A percentile compares a stretch with the other conserved stretches of the same genome.
Evolutionary conservation across 768 basidiomycete species (phyloP).

Genomic region (Megacollybia marginata): DNA sequence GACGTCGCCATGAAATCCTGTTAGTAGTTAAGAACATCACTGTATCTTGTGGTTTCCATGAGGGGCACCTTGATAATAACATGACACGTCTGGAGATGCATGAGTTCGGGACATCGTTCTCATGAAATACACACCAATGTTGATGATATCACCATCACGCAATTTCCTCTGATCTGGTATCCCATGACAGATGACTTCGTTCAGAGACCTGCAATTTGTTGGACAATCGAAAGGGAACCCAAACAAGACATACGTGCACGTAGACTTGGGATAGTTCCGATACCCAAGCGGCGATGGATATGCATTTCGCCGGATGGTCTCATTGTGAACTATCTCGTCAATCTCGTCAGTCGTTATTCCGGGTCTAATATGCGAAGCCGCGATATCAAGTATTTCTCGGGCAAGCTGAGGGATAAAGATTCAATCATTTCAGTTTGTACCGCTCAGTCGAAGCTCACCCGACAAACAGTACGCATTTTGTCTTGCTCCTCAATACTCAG

Average conservation of each 20-base stretch:
- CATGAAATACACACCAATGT: constrained; percentile 55
- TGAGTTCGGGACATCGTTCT: not conserved
- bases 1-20: constrained; percentile 87
- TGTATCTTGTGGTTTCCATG: constrained; percentile 3
- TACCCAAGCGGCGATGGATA: constrained; percentile 96
- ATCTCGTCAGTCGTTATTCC: constrained; percentile 95
- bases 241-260: constrained; percentile 70
- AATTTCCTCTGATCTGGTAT: constrained; percentile 84
- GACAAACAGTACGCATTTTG: constrained; percentile 82
- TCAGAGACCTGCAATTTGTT: constrained; percentile 57
- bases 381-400: constrained; percentile 86
- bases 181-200: constrained; percentile 96
- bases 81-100: constrained; percentile 52
- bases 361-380: constrained; percentile 76
- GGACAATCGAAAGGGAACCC: not conserved
- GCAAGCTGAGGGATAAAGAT: constrained; percentile 48
- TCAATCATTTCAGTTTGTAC: constrained; percentile 2
- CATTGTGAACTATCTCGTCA: constrained; percentile 90
- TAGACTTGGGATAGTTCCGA: constrained; percentile 85
- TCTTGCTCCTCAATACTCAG: constrained; percentile 71
- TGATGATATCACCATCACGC: constrained; percentile 92
- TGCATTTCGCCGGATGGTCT: constrained; percentile 79
- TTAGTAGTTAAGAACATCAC: not conserved
- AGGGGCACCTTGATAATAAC: constrained; percentile 65
- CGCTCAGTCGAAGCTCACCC: constrained; percentile 41